phyloP scores from a whole-genome alignment of 2,329 filamentous ascomycete genomes.

The Chaetomium olivaceum region DNA sequence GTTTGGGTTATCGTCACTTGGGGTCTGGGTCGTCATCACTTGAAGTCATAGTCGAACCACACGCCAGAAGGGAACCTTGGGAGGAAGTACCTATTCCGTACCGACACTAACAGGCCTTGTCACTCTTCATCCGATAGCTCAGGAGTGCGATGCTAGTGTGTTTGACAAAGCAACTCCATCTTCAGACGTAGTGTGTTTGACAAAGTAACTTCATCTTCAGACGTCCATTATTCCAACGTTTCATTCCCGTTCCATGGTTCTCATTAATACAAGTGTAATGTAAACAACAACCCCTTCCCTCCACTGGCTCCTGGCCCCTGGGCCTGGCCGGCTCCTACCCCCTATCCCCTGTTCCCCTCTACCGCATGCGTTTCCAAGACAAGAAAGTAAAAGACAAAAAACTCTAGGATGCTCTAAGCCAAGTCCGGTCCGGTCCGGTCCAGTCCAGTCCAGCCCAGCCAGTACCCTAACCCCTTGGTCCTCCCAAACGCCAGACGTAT shows the following conservation, averaged over 20 bases:
- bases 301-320: not conserved
- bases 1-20: no score
- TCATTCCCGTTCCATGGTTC: not conserved
- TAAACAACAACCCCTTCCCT: not conserved
- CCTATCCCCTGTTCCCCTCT: not conserved
- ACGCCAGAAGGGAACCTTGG: no score
- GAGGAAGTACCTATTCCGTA: not conserved
- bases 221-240: not conserved
- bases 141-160: not conserved
- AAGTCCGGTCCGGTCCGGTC: not conserved
- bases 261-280: constrained; percentile 3
- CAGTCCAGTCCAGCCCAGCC: not conserved
- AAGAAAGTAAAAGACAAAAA: not conserved
- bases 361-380: constrained; percentile 1
- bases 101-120: not conserved
- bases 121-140: not conserved
- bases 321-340: no score
- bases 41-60: no score
- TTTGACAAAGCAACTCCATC: not conserved
- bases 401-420: constrained; percentile 2
- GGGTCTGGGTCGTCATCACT: no score
- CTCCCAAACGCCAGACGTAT: constrained; percentile 1
- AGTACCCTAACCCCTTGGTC: not conserved
- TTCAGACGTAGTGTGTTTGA: not conserved
- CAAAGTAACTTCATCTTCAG: not conserved